These are phyloP conservation scores for Monosporascus sp. DNA, from an alignment of 2,329 filamentous ascomycete species.

Conservation along the genomic window DNA sequence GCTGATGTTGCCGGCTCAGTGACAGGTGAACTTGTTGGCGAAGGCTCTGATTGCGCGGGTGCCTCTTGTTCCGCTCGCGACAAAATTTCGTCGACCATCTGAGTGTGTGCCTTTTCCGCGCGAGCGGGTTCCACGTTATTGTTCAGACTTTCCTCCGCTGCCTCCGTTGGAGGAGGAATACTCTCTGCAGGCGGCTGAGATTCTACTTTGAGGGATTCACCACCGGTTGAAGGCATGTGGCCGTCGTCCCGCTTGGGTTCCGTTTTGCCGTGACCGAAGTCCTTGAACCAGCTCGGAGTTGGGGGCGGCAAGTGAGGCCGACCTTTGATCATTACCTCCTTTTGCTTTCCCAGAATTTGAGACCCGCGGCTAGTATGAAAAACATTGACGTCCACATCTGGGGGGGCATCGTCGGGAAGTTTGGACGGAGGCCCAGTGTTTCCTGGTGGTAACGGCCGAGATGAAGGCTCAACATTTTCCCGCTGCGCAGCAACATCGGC, in stretches of 20 bases:
- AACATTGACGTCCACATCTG: conserved; percentile 39
- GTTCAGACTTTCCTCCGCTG: conserved; percentile 1
- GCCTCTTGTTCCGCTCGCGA: conserved; percentile 19
- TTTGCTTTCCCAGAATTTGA: conserved; percentile 33
- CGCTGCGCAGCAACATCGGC: conserved; percentile 1
- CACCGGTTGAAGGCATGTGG: neutral
- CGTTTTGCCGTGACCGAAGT: conserved; percentile 24
- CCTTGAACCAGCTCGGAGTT: conserved; percentile 29
- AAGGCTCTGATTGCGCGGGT: conserved; percentile 1
- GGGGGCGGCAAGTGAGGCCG: conserved; percentile 13
- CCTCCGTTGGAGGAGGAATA: neutral
- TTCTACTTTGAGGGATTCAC: neutral
- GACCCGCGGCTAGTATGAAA: conserved; percentile 44
- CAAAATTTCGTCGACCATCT: conserved; percentile 18
- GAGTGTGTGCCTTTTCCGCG: conserved; percentile 17
- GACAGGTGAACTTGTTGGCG: conserved; percentile 3
- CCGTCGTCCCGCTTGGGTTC: conserved; percentile 6
- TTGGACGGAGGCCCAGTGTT: neutral
- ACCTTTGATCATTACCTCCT: conserved; percentile 12
- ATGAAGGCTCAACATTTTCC: neutral
- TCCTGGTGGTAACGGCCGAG: conserved; percentile 1
- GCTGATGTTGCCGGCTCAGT: conserved; percentile 19
- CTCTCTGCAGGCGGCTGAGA: neutral
- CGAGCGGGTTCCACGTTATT: conserved; percentile 16
- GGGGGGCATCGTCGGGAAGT: conserved; percentile 29